phyloP scores from a whole-genome alignment of 139 green algal species.

The Ulvella scutata region DNA sequence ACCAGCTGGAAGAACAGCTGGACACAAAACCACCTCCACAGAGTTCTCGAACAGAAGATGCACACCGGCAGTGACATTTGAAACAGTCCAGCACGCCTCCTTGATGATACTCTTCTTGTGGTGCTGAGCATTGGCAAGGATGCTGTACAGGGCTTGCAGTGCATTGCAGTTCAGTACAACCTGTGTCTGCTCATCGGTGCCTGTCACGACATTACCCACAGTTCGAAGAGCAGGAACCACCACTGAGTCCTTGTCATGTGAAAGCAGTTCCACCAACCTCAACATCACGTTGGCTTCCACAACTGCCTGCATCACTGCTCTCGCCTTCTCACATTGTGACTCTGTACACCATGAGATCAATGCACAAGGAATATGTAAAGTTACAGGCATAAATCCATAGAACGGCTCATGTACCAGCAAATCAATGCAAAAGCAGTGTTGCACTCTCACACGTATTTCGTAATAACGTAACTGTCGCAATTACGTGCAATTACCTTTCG shows the following conservation, averaged over 20 bases:
- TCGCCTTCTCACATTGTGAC: too few species aligned
- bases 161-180: constrained; percentile 96
- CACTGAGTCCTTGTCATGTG: constrained; percentile 30
- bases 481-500: too few species aligned
- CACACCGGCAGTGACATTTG: constrained; percentile 99
- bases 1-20: too few species aligned
- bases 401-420: too few species aligned
- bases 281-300: constrained; percentile 85
- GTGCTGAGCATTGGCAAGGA: constrained; percentile 56
- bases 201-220: constrained; percentile 99
- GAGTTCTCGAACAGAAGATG: too few species aligned
- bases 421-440: too few species aligned
- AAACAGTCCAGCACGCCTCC: constrained; percentile 98
- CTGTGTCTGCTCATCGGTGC: constrained; percentile 93
- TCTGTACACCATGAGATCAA: too few species aligned
- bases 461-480: too few species aligned
- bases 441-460: too few species aligned
- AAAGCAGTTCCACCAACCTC: constrained; percentile 68
- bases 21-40: too few species aligned
- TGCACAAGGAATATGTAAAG: too few species aligned
- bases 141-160: constrained; percentile 75
- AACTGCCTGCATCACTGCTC: constrained; percentile 64
- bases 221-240: constrained; percentile 94
- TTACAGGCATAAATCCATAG: too few species aligned
- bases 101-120: constrained; percentile 99